Conservation (phyloP, 345 rosid genomes). For the Brassica nigra region DNA sequence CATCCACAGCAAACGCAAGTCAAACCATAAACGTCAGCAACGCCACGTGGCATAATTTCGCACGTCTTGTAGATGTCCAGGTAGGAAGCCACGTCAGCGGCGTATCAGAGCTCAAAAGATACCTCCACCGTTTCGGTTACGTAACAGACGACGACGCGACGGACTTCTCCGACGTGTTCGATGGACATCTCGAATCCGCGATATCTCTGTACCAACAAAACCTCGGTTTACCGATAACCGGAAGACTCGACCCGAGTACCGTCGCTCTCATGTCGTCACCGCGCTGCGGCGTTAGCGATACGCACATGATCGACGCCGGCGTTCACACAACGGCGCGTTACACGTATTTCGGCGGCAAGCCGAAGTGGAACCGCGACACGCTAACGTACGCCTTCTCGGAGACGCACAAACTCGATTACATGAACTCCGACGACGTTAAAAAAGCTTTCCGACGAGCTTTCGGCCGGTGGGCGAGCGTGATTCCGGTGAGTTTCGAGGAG, state of each 20-base stretch:
- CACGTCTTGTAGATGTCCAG: constrained; percentile 65
- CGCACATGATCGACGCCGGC: constrained; percentile 7
- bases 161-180: constrained; percentile 65
- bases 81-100: constrained; percentile 69
- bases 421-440: constrained; percentile 46
- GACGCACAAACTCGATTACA: constrained; percentile 55
- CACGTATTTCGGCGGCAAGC: constrained; percentile 68
- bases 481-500: constrained; percentile 70
- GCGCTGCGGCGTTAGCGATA: constrained; percentile 76
- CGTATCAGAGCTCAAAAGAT: constrained; percentile 81
- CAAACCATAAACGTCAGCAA: constrained; percentile 45
- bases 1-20: constrained; percentile 39
- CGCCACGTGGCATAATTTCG: constrained; percentile 75
- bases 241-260: constrained; percentile 65
- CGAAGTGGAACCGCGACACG: constrained; percentile 58
- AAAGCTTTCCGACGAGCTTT: constrained; percentile 62
- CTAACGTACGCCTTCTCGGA: constrained; percentile 73
- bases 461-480: constrained; percentile 70
- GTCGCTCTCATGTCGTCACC: constrained; percentile 64
- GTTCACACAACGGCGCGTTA: constrained; percentile 52
- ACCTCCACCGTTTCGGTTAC: constrained; percentile 84
- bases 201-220: constrained; percentile 60
- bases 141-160: constrained; percentile 32
- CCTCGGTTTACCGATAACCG: constrained; percentile 69
- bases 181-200: constrained; percentile 54